Evolutionary conservation across 352 stramenopile genomes (phyloP).

Genomic region (Phytophthora litchii): DNA sequence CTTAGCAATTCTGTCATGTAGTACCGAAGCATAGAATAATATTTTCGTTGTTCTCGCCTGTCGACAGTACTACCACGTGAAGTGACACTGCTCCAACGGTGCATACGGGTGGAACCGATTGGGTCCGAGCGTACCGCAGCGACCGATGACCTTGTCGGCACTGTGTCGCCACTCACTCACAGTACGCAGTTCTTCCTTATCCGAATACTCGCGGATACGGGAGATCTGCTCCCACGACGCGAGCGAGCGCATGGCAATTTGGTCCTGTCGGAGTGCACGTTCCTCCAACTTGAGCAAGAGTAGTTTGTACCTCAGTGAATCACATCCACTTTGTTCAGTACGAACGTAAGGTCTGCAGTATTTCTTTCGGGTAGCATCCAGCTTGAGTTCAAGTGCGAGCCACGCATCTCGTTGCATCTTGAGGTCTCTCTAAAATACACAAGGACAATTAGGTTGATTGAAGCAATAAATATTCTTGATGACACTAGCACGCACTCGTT

Average conservation of each 20-base stretch:
- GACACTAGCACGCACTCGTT: constrained; percentile 39
- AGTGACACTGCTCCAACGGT: constrained; percentile 26
- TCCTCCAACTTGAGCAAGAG: constrained; percentile 30
- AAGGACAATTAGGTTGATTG: constrained; percentile 12
- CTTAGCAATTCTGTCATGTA: no score
- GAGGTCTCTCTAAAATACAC: constrained; percentile 30
- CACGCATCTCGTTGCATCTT: constrained; percentile 36
- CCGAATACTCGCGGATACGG: constrained; percentile 43
- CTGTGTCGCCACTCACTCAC: constrained; percentile 45
- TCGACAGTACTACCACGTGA: constrained; percentile 32
- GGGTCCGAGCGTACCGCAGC: constrained; percentile 13
- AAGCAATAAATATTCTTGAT: not conserved
- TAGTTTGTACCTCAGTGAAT: constrained; percentile 17
- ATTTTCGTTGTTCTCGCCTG: constrained; percentile 7
- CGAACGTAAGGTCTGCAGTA: constrained; percentile 24
- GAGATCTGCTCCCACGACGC: constrained; percentile 33
- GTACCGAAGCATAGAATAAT: not conserved
- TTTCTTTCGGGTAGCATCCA: constrained; percentile 20
- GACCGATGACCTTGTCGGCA: constrained; percentile 40
- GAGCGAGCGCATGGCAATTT: constrained; percentile 31
- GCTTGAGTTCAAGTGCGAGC: constrained; percentile 38
- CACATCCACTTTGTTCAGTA: not conserved
- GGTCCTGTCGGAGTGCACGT: constrained; percentile 32
- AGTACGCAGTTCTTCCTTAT: constrained; percentile 38
- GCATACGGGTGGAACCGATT: constrained; percentile 37